phyloP scores from a whole-genome alignment of 2,329 filamentous ascomycete species.

The Neonectria coccinea region DNA sequence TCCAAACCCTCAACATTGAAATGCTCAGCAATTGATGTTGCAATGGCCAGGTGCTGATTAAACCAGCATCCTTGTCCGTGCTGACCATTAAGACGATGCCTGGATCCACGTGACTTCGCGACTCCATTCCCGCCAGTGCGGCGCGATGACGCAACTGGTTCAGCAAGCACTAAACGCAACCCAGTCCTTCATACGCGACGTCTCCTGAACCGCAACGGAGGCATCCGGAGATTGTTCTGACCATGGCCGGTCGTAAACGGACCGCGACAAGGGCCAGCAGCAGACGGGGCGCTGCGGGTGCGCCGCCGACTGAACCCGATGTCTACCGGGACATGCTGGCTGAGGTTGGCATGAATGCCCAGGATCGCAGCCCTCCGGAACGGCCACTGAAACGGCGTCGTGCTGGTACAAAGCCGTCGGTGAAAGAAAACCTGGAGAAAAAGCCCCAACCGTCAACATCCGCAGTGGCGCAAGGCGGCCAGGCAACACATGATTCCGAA shows the following conservation, averaged over 20 bases:
- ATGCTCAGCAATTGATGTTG: neutral
- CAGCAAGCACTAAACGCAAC: constrained; percentile 32
- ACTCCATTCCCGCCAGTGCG: constrained; percentile 6
- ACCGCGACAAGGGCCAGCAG: constrained; percentile 41
- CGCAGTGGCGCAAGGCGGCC: constrained; percentile 1
- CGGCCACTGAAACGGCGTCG: constrained; percentile 56
- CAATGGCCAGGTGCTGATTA: neutral
- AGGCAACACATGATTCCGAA: constrained; percentile 34
- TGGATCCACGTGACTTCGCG: constrained; percentile 39
- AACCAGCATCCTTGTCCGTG: neutral
- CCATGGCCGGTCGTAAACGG: constrained; percentile 50
- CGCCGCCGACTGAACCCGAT: constrained; percentile 47
- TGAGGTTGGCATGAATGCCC: constrained; percentile 57
- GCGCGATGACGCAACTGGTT: constrained; percentile 44
- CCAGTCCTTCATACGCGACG: constrained; percentile 26
- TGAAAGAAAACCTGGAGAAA: neutral
- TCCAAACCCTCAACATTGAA: neutral
- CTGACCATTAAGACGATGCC: neutral
- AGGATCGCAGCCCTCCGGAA: constrained; percentile 47
- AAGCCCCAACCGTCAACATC: constrained; percentile 1
- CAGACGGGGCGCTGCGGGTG: constrained; percentile 29
- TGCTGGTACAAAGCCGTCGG: constrained; percentile 33
- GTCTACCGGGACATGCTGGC: constrained; percentile 63
- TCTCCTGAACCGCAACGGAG: neutral
- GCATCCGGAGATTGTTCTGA: constrained; percentile 20